Evolutionary conservation across 495 filamentous ascomycete species (phyloP).

Genomic region (Podospora pseudocomata): DNA sequence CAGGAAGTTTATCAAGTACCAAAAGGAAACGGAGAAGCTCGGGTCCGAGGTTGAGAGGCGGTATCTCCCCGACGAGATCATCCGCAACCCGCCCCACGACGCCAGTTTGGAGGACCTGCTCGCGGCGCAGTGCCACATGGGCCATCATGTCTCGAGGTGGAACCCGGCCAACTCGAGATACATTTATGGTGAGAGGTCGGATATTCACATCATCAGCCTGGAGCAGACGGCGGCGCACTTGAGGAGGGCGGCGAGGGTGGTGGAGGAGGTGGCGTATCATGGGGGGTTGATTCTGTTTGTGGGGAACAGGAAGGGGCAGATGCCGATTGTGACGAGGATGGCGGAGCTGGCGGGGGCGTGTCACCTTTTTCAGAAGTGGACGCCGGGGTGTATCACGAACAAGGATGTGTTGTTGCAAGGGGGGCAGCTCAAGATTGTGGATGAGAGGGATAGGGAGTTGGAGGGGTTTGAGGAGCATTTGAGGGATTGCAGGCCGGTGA

Average conservation of each 20-base stretch:
- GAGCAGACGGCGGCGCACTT: conserved; percentile 84
- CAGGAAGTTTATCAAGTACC: conserved; percentile 24
- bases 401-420: conserved; percentile 75
- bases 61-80: conserved; percentile 65
- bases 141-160: conserved; percentile 89
- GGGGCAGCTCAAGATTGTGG: conserved; percentile 64
- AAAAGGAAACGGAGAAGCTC: conserved; percentile 37
- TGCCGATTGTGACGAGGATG: conserved; percentile 70
- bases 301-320: conserved; percentile 77
- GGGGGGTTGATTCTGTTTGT: conserved; percentile 89
- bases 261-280: conserved; percentile 76
- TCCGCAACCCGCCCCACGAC: conserved; percentile 71
- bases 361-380: conserved; percentile 93
- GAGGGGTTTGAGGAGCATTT: conserved; percentile 61
- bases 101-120: conserved; percentile 89
- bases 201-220: conserved; percentile 89
- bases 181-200: conserved; percentile 87
- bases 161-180: conserved; percentile 93
- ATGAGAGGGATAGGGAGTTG: conserved; percentile 66
- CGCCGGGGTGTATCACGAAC: conserved; percentile 88
- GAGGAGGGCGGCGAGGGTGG: conserved; percentile 82
- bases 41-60: conserved; percentile 53
- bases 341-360: conserved; percentile 73
- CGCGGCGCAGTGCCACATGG: conserved; percentile 85
- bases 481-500: conserved; percentile 57